Evolutionary conservation across 768 basidiomycete genomes (phyloP), one percentile per base, ranked within the genome.

Genomic region (Sutorius australiensis): DNA sequence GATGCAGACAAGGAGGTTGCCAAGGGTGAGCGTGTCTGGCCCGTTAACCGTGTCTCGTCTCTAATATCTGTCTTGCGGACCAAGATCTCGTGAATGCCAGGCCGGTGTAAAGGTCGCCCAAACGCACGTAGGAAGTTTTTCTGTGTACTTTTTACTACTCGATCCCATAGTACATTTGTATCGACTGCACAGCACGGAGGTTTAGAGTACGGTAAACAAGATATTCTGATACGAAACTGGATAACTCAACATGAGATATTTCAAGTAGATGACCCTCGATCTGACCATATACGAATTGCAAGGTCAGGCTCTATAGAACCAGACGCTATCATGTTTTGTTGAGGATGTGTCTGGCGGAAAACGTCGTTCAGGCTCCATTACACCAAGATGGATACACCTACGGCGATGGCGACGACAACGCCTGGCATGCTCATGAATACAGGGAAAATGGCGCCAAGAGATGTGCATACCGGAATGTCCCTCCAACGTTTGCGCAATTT

Each of bases 281-380:
- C 90, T 16, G 78, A 75, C 94, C 94, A 97, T 67, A 97, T 77
- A 53, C 87, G 80, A 61, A 97, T 85, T 4, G 82, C 75, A 21
- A 90, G 78, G 67, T 95, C 94, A 7, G 85, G 82, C 27, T 92
- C 90, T 59, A 95, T 84, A 9, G 88, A 87, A 1, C 87, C 92
- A 3, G 91, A 89, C 2, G 89, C 94, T 46, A 97, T 88, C 76
- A 87, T 89, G 58, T 91, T 89, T 66, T 89, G 83, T 10, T 75
- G 78, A 11, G 93, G 92, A 72, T 94, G 92, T 6, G 89, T 91
- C 89, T 92, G 61, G 61, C 4, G 39, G 17, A 50, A 17, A 43
- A 33, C 4, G 16, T 32, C 19, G 10, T 45, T 55, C 16, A 53
- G 46, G 40, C 21, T 13, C 5, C 16, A 31, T 31, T 19, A 1